Conservation (phyloP, 148 eudicot species). For the Rhododendron ferrugineum region DNA sequence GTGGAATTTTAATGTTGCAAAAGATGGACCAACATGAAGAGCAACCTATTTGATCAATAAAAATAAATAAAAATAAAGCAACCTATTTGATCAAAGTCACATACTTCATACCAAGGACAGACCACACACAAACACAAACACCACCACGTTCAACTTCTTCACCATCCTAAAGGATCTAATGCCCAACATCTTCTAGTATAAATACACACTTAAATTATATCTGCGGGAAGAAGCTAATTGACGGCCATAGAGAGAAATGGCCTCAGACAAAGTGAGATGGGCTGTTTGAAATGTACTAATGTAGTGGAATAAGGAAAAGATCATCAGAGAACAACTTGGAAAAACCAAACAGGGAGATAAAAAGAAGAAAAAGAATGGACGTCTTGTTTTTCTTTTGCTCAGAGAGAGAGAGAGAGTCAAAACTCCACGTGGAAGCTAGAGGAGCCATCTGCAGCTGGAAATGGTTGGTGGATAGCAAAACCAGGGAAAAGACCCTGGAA, state of each 20-base stretch:
- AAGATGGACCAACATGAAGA: background rate
- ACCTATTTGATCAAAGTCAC: background rate
- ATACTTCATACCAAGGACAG: background rate
- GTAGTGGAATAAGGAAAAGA: background rate
- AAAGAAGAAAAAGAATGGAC: background rate
- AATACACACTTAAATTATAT: background rate
- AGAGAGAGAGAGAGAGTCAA: too few species aligned
- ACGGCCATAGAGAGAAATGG: background rate
- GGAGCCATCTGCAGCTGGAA: too few species aligned
- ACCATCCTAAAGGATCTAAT: background rate
- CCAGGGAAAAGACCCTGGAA: background rate
- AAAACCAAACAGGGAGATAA: background rate
- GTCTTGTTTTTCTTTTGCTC: background rate
- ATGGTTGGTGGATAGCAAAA: background rate
- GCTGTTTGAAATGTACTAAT: too few species aligned
- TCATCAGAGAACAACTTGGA: background rate
- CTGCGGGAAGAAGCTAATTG: background rate
- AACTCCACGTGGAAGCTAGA: too few species aligned
- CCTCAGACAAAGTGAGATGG: background rate
- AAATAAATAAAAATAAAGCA: background rate
- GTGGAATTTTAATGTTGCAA: background rate
- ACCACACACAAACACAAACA: background rate
- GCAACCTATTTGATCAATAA: background rate
- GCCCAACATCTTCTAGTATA: too few species aligned
- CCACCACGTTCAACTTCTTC: background rate